Conservation (phyloP, 768 basidiomycete species). For the Holtermanniella nyarrowii region DNA sequence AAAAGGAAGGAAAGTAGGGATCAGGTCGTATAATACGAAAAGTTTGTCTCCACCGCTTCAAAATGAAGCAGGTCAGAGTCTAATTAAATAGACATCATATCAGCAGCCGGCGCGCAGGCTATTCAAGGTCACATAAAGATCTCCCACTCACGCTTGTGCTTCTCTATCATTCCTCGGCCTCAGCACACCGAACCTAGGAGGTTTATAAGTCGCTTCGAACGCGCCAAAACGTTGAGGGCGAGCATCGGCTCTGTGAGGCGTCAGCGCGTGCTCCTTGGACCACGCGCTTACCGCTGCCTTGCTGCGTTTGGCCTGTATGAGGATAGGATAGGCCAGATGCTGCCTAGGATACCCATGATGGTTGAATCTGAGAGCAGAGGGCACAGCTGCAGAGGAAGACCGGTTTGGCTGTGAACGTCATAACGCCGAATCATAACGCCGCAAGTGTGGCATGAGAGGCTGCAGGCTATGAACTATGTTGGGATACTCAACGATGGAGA, state of each 20-base stretch:
- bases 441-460: too few species aligned
- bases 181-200: constrained; percentile 23
- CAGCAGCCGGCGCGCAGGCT: too few species aligned
- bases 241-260: constrained; percentile 8
- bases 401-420: too few species aligned
- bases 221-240: constrained; percentile 31
- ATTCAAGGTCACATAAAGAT: too few species aligned
- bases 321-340: constrained; percentile 26
- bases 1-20: constrained; percentile 1
- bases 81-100: constrained; percentile 31
- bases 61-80: constrained; percentile 20
- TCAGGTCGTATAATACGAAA: constrained; percentile 19
- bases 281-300: constrained; percentile 14
- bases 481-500: too few species aligned
- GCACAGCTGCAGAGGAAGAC: too few species aligned
- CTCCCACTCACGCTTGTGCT: constrained; percentile 37
- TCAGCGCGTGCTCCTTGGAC: constrained; percentile 1
- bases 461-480: too few species aligned
- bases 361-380: too few species aligned
- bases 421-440: too few species aligned
- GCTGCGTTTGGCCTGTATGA: constrained; percentile 28
- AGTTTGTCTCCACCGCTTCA: constrained; percentile 15
- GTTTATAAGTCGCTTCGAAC: constrained; percentile 33
- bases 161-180: constrained; percentile 32
- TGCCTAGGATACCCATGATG: constrained; percentile 7